Percentiles rank a stretch among this genome's conserved stretches.
Conservation (phyloP, 2,329 filamentous ascomycete species). For the Ceratocystis destructans region DNA sequence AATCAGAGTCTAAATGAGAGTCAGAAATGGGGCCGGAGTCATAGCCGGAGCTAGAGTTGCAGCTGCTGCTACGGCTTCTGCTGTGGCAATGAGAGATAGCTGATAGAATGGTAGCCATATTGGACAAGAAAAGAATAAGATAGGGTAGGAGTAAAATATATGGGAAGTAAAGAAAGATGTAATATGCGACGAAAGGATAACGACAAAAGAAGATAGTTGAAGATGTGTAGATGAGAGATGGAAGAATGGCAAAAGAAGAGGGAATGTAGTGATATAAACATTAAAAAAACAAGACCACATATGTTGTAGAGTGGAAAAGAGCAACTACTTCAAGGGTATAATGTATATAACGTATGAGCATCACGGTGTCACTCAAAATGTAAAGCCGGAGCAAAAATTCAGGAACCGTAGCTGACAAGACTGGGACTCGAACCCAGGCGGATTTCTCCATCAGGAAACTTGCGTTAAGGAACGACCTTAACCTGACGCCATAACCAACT, state of each 20-base stretch:
- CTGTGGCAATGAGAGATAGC: not conserved
- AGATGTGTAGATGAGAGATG: no score
- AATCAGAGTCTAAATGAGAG: no score
- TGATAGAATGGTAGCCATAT: not conserved
- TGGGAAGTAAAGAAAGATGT: not conserved
- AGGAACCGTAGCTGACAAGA: conserved; percentile 19
- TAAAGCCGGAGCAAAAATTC: no score
- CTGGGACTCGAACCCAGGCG: conserved; percentile 19
- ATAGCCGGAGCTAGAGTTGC: not conserved
- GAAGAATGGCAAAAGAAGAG: not conserved
- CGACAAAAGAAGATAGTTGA: no score
- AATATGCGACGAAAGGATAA: not conserved
- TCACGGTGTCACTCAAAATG: no score
- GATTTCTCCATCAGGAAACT: conserved; percentile 20
- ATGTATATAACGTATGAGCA: no score
- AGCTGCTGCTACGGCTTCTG: not conserved
- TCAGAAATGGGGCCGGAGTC: not conserved
- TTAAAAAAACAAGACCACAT: no score
- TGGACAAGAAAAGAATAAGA: not conserved
- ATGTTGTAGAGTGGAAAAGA: no score
- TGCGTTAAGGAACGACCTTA: conserved; percentile 24
- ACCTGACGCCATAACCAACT: conserved; percentile 29
- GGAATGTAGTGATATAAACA: not conserved
- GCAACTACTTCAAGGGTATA: no score
- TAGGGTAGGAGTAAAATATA: not conserved